These are phyloP conservation scores for Paracoccidioides lutzii DNA, from an alignment of 2,329 filamentous ascomycete genomes.

Conservation along the genomic window DNA sequence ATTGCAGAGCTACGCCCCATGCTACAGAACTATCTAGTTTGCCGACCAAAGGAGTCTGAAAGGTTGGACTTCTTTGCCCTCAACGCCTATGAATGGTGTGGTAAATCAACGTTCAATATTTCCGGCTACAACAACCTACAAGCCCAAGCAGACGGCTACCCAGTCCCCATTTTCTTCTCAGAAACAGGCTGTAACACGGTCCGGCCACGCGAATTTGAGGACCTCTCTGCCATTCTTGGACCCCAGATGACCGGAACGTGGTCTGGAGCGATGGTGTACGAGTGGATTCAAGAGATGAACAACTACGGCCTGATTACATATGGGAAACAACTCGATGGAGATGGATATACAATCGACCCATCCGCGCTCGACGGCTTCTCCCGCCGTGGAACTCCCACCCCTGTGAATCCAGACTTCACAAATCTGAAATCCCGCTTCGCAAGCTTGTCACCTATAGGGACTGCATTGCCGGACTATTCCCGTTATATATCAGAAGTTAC, in stretches of 20 bases:
- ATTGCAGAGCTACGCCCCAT: slow-evolving; percentile 57
- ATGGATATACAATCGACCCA: slow-evolving; percentile 37
- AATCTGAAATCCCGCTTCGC: slow-evolving; percentile 70
- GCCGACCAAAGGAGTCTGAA: slow-evolving; percentile 53
- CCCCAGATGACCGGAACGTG: slow-evolving; percentile 54
- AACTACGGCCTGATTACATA: slow-evolving; percentile 72
- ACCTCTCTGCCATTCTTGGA: slow-evolving; percentile 68
- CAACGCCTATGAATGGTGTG: slow-evolving; percentile 78
- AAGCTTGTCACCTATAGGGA: slow-evolving; percentile 54
- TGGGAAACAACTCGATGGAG: slow-evolving; percentile 42
- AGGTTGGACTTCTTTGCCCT: slow-evolving; percentile 72
- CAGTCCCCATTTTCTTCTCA: slow-evolving; percentile 79
- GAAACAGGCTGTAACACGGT: slow-evolving; percentile 68
- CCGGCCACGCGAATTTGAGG: slow-evolving; percentile 32
- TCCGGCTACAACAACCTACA: slow-evolving; percentile 62
- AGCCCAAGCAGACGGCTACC: slow-evolving; percentile 53
- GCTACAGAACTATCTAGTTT: slow-evolving; percentile 64
- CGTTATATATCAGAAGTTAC: slow-evolving; percentile 47
- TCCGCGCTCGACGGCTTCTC: slow-evolving; percentile 52
- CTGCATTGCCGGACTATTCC: slow-evolving; percentile 53
- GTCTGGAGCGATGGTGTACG: slow-evolving; percentile 74
- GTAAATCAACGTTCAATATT: slow-evolving; percentile 39
- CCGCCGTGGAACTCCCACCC: slow-evolving; percentile 59
- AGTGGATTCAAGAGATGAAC: slow-evolving; percentile 79
- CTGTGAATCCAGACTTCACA: slow-evolving; percentile 60